Evolutionary conservation across 257 asterid genomes (phyloP).

Genomic region (Forsythia suspensa): DNA sequence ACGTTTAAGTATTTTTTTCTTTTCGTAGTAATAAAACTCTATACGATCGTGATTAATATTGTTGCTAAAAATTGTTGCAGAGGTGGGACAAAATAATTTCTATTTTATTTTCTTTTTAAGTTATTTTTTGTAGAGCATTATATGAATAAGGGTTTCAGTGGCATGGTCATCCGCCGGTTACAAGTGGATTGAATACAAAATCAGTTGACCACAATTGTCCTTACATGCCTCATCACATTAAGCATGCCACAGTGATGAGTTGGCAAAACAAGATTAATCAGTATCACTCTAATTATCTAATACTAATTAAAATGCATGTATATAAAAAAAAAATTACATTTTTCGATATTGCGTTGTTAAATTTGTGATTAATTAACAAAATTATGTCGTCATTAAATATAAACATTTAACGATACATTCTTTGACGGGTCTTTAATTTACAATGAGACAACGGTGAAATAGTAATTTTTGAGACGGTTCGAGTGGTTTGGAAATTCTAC

Average conservation of each 20-base stretch:
- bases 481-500: too few relatives aligned
- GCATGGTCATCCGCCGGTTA: background rate
- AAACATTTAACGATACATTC: background rate
- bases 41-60: too few relatives aligned
- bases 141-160: background rate
- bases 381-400: background rate
- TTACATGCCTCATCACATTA: background rate
- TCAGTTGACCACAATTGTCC: background rate
- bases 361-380: background rate
- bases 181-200: background rate
- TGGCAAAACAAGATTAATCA: background rate
- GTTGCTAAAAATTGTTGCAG: too few relatives aligned
- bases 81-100: background rate
- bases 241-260: background rate
- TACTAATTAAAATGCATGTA: background rate
- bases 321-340: background rate
- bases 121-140: background rate
- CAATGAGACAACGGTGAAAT: too few relatives aligned
- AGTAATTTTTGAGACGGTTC: too few relatives aligned
- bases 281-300: background rate
- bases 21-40: too few relatives aligned
- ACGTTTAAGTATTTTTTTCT: too few relatives aligned
- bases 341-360: background rate
- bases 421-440: too few relatives aligned
- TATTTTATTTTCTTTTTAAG: background rate